phyloP scores from a whole-genome alignment of 2,329 filamentous ascomycete species.

The Xylariaceae sp. region DNA sequence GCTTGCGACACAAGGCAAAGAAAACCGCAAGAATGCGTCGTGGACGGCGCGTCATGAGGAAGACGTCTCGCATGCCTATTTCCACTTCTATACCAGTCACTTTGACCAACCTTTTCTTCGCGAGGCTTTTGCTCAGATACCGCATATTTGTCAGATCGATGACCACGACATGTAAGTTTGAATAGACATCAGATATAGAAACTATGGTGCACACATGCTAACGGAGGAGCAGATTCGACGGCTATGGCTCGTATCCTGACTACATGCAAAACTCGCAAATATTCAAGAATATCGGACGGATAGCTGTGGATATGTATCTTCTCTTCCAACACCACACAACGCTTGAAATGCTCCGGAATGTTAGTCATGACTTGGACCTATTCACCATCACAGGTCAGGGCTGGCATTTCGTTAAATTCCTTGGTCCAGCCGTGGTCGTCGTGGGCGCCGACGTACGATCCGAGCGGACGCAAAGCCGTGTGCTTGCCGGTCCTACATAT shows the following conservation, averaged over 20 bases:
- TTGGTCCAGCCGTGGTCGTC: conserved; percentile 85
- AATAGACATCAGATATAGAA: too few species aligned
- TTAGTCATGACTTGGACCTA: conserved; percentile 81
- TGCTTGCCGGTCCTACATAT: conserved; percentile 94
- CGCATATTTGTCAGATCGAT: conserved; percentile 86
- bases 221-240: conserved; percentile 68
- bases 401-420: conserved; percentile 97
- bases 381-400: conserved; percentile 97
- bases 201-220: conserved; percentile 5
- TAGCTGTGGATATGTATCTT: conserved; percentile 96
- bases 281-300: conserved; percentile 95
- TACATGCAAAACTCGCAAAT: conserved; percentile 98
- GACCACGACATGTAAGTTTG: conserved; percentile 92
- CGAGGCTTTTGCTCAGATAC: conserved; percentile 96
- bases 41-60: conserved; percentile 97
- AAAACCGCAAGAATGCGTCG: conserved; percentile 80
- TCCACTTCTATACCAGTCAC: conserved; percentile 97
- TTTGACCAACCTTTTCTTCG: conserved; percentile 94
- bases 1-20: conserved; percentile 88
- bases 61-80: conserved; percentile 92
- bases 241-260: conserved; percentile 93
- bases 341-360: conserved; percentile 84
- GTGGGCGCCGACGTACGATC: conserved; percentile 89
- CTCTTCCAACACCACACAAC: conserved; percentile 98
- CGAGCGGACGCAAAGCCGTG: conserved; percentile 83